A percentile compares a stretch with the other conserved stretches of the same genome.
phyloP scores from a whole-genome alignment of 257 asterid genomes.

The Paulownia fortunei region DNA sequence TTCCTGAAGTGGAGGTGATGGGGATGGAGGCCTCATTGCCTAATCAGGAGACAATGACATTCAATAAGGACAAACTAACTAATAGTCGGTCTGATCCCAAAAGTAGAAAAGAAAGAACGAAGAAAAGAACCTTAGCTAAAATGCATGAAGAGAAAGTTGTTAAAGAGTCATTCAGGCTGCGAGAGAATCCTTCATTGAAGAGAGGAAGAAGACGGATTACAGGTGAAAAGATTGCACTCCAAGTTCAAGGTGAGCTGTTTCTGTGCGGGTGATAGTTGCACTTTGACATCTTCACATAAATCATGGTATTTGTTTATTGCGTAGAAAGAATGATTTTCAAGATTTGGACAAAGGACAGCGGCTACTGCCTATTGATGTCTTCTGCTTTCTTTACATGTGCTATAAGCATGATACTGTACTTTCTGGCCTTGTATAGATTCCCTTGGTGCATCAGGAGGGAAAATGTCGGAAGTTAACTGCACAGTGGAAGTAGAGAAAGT shows the following conservation, averaged over 20 bases:
- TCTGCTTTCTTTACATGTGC: conserved; percentile 16
- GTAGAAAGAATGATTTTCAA: not conserved
- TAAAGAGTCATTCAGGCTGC: conserved; percentile 40
- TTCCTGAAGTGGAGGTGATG: conserved; percentile 34
- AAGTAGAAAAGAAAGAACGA: conserved; percentile 30
- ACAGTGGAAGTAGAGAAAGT: conserved; percentile 29
- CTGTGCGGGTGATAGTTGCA: conserved; percentile 7
- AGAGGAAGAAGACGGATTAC: conserved; percentile 48
- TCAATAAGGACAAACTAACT: conserved; percentile 28
- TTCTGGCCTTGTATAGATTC: conserved; percentile 45
- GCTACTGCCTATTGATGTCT: not conserved
- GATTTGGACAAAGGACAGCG: not conserved
- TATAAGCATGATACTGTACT: conserved; percentile 17
- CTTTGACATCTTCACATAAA: not conserved
- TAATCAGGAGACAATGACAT: conserved; percentile 22
- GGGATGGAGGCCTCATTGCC: conserved; percentile 31
- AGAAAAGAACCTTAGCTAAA: conserved; percentile 25
- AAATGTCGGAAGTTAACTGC: conserved; percentile 29
- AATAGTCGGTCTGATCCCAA: conserved; percentile 32
- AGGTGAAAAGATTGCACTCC: conserved; percentile 36
- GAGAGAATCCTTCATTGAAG: conserved; percentile 40
- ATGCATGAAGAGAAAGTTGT: conserved; percentile 35
- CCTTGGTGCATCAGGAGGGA: conserved; percentile 33
- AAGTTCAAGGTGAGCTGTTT: conserved; percentile 46
- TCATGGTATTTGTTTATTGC: not conserved